Evolutionary conservation across 345 rosid species (phyloP), one percentile per base, ranked within the genome.

Genomic region (Mallotus nudiflorus): DNA sequence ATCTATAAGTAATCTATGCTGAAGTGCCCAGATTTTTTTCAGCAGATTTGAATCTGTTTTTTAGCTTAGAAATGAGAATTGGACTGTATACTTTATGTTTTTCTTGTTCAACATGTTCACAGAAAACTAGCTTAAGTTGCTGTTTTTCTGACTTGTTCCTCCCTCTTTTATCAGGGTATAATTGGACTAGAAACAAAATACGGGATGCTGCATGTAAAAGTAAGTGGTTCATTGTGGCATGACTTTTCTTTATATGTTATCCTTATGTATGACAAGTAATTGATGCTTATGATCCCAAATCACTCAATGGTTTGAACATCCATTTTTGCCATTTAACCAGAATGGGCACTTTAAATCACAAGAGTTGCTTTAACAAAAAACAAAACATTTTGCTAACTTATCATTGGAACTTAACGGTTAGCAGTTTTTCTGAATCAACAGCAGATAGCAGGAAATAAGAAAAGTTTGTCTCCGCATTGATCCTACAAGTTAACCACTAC

Each of bases 161-260:
- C 29, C 12, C 12, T 39, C 51, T 45, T 37, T 53, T 57, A 62
- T 70, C 67, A 92, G 99, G 97, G 97, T 42, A 77, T 95, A 74
- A 69, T 89, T 78, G 91, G 85, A 69, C 73, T 92, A 79, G 88
- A 86, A 80, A 95, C 99, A 7, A 81, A 85, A 65, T 82, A 90
- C 13, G 97, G 99, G 10, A 79, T 83, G 59, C 75, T 95, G 75
- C 97, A 82, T 72, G 77, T 92, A 45, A 87, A 92, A 85, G 99
- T 90, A 76, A 84, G 88, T 73, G 48, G 44, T 10, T 50, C 57
- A 60, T 24, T 55, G 9, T 7, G 33, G 27, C 25, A n/a, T 46
- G 33, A 62, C 24, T 64, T 46, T 44, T 33, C 5, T 22, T 45
- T 18, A 9, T 35, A 20, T 70, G 59, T 33, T 18, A 13, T 31